Evolutionary conservation across 1,284 basidiomycete genomes (phyloP), one percentile per base, ranked within the genome.

Genomic region (Sparassis latifolia): DNA sequence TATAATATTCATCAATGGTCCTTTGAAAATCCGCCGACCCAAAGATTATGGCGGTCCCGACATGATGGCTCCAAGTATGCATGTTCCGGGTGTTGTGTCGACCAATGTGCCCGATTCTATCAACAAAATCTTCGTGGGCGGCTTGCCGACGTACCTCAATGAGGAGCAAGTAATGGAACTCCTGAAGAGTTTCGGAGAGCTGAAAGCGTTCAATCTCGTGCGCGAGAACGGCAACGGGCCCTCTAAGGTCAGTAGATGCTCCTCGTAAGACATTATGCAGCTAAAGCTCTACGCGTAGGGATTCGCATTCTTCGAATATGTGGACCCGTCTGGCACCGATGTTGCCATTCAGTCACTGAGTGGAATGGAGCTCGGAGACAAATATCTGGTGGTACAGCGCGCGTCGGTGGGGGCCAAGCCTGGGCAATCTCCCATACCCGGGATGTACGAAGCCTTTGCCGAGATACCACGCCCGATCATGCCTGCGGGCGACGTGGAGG

Each of bases 281-380:
- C 4, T 20, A 20, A 20, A 20, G 20, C 20, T 20, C 20, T 20
- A 20, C 20, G 20, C 20, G 28, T 63, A 95, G 89, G 97, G 97
- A 55, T 99, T 97, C 69, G 97, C 97, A 0, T 99, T 98, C 75
- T 97, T 94, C 73, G 97, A 99, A 77, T 99, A 98, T 68, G 86
- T 90, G 51, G 97, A 99, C 66, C 73, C 84, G 9, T 71, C 69
- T 33, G 84, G 95, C 51, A 99, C 97, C 45, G 95, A 99, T 57
- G 83, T 97, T 55, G 97, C 97, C 37, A 97, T 96, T 63, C 89
- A 93, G 68, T 92, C 93, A 55, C 79, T 99, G 52, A 95, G 97
- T 68, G 93, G 93, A 51, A 98, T 99, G 92, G 90, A 97, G 66
- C 80, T 99, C 10, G 97, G 96, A 48, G 97, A 99, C 68, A 86